These are phyloP conservation scores for Aspergillus wentii DNA, from an alignment of 495 filamentous ascomycete genomes.

Conservation along the genomic window DNA sequence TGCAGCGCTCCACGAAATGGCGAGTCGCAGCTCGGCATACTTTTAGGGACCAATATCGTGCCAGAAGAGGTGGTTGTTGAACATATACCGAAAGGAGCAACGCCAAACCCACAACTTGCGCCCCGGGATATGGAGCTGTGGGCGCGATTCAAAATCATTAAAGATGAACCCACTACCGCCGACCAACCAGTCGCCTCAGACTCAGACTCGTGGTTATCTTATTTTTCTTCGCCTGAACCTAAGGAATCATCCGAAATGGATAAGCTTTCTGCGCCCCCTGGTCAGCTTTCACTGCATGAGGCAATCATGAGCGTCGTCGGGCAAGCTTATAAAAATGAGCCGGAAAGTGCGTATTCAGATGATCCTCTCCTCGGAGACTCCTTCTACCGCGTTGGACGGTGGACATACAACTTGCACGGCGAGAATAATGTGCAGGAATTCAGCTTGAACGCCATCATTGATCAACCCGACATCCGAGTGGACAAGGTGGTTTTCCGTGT, in stretches of 20 bases:
- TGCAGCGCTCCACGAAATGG: constrained; percentile 34
- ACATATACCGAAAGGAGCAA: constrained; percentile 33
- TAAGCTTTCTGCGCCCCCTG: constrained; percentile 1
- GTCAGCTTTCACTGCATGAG: constrained; percentile 20
- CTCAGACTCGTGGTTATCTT: constrained; percentile 1
- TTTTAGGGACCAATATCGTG: constrained; percentile 29
- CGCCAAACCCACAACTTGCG: constrained; percentile 27
- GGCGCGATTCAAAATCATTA: constrained; percentile 27
- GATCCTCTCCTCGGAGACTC: constrained; percentile 27
- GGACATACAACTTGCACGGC: constrained; percentile 34
- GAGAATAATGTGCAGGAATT: constrained; percentile 33
- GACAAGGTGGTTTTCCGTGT: constrained; percentile 40
- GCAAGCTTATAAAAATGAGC: constrained; percentile 20
- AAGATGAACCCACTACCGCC: constrained; percentile 1
- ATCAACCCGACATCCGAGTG: constrained; percentile 31
- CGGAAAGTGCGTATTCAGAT: constrained; percentile 25
- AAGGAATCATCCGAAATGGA: not conserved
- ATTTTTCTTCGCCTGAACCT: constrained; percentile 4
- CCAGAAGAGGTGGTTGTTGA: constrained; percentile 46
- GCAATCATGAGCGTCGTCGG: constrained; percentile 28
- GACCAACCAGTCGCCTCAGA: constrained; percentile 2
- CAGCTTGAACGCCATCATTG: constrained; percentile 24
- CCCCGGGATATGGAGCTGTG: constrained; percentile 45
- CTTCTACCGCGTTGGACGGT: constrained; percentile 42
- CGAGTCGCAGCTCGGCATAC: constrained; percentile 34